Evolutionary conservation across 2,329 filamentous ascomycete species (phyloP), one percentile per base, ranked within the genome.

Genomic region (Geoglossum cookeanum): DNA sequence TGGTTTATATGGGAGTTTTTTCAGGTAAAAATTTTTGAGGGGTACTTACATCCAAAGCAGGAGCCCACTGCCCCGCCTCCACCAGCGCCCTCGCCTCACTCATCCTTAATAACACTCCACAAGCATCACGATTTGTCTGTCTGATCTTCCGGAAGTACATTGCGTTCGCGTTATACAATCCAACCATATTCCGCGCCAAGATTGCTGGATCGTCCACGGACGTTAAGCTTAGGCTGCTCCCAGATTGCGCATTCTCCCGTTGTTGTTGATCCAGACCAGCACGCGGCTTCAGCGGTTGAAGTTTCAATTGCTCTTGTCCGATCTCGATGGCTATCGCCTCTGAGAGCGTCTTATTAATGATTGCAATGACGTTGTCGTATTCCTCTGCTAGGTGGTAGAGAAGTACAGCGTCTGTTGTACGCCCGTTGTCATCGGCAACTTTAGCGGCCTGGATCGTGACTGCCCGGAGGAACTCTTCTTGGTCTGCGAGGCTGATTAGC

Each of bases 341-440:
- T 58, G 90, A 94, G 39, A 98, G 76, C 3, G 90, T 85, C 44
- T 89, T 84, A 70, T 90, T 95, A 65, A 97, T 80, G 62, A 97
- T 91, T 30, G 79, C 75, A 48, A 96, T 81, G n/a, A 97, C 94
- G 57, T 83, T 89, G 68, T 98, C 89, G 68, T 94, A 97, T 68
- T 98, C 90, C 65, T 88, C 87, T 0, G 92, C 91, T 48, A 98
- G 76, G 68, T 98, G 91, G 69, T 94, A 97, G 55, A 98, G 76
- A 55, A 98, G 77, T 13, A 97, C 91, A 1, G 94, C 90, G 69
- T 98, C 92, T 0, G 91, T 94, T 1, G 85, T 89, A 55, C 94
- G 81, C 44, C 92, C 91, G 64, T 91, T 94, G 68, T 97, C 91
- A 63, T 98, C 91, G 3, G 92, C 92, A 65, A 90, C 87, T 61